These are phyloP conservation scores for Pistacia integerrima DNA, from an alignment of 345 rosid species.

Conservation along the genomic window DNA sequence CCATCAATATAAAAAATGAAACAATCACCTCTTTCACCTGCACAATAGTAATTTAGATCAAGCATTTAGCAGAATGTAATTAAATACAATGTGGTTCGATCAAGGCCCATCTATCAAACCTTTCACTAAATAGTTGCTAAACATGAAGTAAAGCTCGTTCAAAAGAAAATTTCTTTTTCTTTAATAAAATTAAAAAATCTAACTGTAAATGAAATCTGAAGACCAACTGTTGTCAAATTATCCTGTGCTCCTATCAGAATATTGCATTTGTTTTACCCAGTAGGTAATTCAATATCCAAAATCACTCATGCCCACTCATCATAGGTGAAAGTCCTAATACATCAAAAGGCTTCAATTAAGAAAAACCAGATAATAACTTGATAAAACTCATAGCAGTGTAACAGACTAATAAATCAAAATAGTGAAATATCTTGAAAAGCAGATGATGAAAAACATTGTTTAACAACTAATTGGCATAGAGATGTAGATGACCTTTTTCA, in stretches of 20 bases:
- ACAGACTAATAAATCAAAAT: neutral
- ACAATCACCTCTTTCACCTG: slow-evolving; percentile 97
- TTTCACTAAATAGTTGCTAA: neutral
- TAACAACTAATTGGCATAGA: neutral
- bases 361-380: too few species aligned
- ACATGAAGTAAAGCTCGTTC: neutral
- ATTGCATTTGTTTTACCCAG: neutral
- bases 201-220: neutral
- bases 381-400: neutral
- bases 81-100: neutral
- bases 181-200: too few species aligned
- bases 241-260: slow-evolving; percentile 3
- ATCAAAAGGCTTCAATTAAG: too few species aligned
- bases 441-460: neutral
- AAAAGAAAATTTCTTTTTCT: neutral
- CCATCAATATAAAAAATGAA: slow-evolving; percentile 88
- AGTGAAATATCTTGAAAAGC: neutral
- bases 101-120: neutral
- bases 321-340: neutral
- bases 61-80: slow-evolving; percentile 4
- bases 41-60: slow-evolving; percentile 8
- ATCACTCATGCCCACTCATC: neutral
- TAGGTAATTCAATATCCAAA: neutral
- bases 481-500: neutral
- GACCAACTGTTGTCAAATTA: neutral